Evolutionary conservation across 2,329 filamentous ascomycete species (phyloP).

Genomic region (Trichophyton equinum): DNA sequence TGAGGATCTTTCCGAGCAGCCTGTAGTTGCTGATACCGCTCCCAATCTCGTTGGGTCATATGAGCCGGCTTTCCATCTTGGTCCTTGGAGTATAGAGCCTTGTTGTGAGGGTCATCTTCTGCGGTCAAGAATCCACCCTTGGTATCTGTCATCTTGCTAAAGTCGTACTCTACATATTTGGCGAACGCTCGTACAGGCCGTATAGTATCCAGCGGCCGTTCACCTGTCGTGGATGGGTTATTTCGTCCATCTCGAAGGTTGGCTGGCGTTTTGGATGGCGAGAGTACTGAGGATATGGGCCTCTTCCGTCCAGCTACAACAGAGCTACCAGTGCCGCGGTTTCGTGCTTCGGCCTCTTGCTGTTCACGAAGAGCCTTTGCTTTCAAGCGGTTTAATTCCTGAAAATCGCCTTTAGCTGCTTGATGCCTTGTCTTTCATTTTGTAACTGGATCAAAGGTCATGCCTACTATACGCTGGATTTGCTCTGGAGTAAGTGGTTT

Average conservation of each 20-base stretch:
- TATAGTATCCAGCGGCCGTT: slow-evolving; percentile 40
- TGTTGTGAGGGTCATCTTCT: slow-evolving; percentile 84
- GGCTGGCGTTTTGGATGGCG: slow-evolving; percentile 37
- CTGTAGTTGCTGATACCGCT: slow-evolving; percentile 62
- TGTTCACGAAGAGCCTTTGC: slow-evolving; percentile 76
- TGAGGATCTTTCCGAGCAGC: slow-evolving; percentile 60
- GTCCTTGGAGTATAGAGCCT: slow-evolving; percentile 50
- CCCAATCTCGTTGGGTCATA: slow-evolving; percentile 89
- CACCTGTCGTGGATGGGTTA: slow-evolving; percentile 15
- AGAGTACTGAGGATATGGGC: slow-evolving; percentile 46
- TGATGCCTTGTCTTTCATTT: not conserved
- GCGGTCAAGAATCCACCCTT: slow-evolving; percentile 89
- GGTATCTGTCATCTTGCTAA: slow-evolving; percentile 94
- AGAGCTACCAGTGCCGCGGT: slow-evolving; percentile 24
- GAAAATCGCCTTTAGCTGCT: slow-evolving; percentile 3
- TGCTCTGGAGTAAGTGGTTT: slow-evolving; percentile 46
- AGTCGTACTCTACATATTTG: slow-evolving; percentile 94
- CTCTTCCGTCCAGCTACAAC: slow-evolving; percentile 59
- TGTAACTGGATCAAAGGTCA: not conserved
- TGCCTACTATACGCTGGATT: slow-evolving; percentile 42
- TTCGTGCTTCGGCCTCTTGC: slow-evolving; percentile 49
- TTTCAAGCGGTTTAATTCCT: slow-evolving; percentile 80
- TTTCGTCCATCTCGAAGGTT: slow-evolving; percentile 58
- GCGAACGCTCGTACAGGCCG: slow-evolving; percentile 76
- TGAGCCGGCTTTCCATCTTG: slow-evolving; percentile 60